phyloP scores from a whole-genome alignment of 257 asterid species.

The Solanum etuberosum region DNA sequence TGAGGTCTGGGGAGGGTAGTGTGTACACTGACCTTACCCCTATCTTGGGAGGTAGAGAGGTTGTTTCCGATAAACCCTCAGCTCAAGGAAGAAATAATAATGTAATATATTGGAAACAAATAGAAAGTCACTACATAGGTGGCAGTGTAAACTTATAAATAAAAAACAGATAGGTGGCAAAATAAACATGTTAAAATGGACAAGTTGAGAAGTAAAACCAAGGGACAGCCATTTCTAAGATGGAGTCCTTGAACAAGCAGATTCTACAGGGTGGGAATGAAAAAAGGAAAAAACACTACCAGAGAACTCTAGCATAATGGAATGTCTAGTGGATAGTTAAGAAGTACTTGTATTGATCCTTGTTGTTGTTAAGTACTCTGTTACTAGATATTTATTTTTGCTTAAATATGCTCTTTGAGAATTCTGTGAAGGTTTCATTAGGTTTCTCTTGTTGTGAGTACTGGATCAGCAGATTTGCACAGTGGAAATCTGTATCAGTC shows the following conservation, averaged over 20 bases:
- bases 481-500: neutral
- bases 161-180: neutral
- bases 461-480: neutral
- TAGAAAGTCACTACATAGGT: neutral
- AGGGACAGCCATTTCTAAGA: neutral
- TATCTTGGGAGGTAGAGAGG: neutral
- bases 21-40: neutral
- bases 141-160: neutral
- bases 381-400: neutral
- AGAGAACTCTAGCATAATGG: neutral
- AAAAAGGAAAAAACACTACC: neutral
- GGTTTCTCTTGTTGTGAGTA: neutral
- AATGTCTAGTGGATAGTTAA: neutral
- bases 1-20: neutral
- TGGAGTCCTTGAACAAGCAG: neutral
- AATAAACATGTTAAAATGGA: neutral
- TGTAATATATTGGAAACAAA: neutral
- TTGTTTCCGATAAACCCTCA: neutral
- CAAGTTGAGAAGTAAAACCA: neutral
- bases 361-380: neutral
- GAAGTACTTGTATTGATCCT: neutral
- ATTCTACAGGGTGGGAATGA: neutral
- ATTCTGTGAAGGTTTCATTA: neutral
- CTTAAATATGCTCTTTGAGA: neutral
- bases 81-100: neutral